Evolutionary conservation across 2,329 filamentous ascomycete species (phyloP).

Genomic region (Penicillium sp.): DNA sequence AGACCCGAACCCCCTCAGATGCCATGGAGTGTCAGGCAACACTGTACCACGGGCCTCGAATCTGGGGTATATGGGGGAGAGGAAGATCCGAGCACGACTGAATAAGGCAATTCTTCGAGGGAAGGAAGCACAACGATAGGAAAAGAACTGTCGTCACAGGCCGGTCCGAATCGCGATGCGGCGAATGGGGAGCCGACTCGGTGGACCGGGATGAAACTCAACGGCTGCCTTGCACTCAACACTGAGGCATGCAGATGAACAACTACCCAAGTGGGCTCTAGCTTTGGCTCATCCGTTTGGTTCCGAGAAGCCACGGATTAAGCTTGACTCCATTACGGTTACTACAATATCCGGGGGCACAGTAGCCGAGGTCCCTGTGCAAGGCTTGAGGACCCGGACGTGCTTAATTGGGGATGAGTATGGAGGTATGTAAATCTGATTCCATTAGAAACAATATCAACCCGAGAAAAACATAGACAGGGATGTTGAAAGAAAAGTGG

Average conservation of each 20-base stretch:
- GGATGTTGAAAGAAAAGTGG: slow-evolving; percentile 7
- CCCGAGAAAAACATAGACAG: slow-evolving; percentile 21
- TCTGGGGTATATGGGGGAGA: slow-evolving; percentile 10
- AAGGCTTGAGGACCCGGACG: slow-evolving; percentile 10
- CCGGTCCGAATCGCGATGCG: slow-evolving; percentile 23
- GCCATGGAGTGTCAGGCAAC: not conserved
- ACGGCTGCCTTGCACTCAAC: slow-evolving; percentile 17
- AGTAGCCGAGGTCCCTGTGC: slow-evolving; percentile 1
- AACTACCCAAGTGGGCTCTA: slow-evolving; percentile 17
- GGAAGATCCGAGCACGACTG: slow-evolving; percentile 2
- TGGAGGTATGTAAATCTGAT: slow-evolving; percentile 19
- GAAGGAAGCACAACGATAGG: slow-evolving; percentile 4
- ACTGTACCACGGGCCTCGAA: slow-evolving; percentile 9
- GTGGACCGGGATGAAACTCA: slow-evolving; percentile 24
- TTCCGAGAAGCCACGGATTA: not conserved
- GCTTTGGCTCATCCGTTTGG: slow-evolving; percentile 7
- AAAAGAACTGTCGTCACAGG: slow-evolving; percentile 7
- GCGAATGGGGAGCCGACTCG: slow-evolving; percentile 15
- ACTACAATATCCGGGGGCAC: not conserved
- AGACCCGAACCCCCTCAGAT: not conserved
- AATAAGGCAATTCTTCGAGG: slow-evolving; percentile 13
- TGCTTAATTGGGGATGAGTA: not conserved
- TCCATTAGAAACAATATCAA: slow-evolving; percentile 28
- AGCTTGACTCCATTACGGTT: not conserved
- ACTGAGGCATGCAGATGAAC: slow-evolving; percentile 14